Percentiles rank a stretch among this genome's conserved stretches.
phyloP scores from a whole-genome alignment of 2,329 filamentous ascomycete species.

The Trichoderma guizhouense region DNA sequence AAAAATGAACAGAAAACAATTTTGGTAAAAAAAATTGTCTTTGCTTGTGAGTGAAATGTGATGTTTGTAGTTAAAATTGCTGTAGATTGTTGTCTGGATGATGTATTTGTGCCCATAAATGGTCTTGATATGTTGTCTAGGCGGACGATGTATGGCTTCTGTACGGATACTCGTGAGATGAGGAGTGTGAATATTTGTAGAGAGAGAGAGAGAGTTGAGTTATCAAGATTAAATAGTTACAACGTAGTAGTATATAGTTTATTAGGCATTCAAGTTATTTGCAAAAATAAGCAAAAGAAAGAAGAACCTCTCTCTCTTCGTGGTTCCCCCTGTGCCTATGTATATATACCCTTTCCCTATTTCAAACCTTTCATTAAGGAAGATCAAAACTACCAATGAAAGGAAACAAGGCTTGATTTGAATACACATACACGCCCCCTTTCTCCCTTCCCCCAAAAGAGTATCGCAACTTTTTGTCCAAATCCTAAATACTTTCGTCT shows the following conservation, averaged over 20 bases:
- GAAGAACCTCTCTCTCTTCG: not conserved
- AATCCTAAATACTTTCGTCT: not conserved
- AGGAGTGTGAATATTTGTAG: not conserved
- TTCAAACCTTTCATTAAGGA: not conserved
- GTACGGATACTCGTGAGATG: not conserved
- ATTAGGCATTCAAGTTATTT: not conserved
- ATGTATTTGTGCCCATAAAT: not conserved
- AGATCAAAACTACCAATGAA: not conserved
- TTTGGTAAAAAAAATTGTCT: conserved; percentile 6
- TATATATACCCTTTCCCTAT: too few species aligned
- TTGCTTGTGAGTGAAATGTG: not conserved
- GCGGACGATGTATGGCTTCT: not conserved
- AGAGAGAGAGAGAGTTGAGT: not conserved
- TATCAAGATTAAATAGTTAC: not conserved
- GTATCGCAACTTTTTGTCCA: not conserved
- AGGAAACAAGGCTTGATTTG: not conserved
- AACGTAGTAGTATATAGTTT: not conserved
- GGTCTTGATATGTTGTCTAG: not conserved
- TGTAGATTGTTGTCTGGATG: not conserved
- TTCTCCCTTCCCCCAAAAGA: not conserved
- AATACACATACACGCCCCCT: not conserved
- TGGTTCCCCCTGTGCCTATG: not conserved
- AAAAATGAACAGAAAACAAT: conserved; percentile 10
- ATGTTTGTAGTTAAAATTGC: not conserved
- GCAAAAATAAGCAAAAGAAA: not conserved